phyloP scores from a whole-genome alignment of 495 filamentous ascomycete species.

The Talaromyces proteolyticus region DNA sequence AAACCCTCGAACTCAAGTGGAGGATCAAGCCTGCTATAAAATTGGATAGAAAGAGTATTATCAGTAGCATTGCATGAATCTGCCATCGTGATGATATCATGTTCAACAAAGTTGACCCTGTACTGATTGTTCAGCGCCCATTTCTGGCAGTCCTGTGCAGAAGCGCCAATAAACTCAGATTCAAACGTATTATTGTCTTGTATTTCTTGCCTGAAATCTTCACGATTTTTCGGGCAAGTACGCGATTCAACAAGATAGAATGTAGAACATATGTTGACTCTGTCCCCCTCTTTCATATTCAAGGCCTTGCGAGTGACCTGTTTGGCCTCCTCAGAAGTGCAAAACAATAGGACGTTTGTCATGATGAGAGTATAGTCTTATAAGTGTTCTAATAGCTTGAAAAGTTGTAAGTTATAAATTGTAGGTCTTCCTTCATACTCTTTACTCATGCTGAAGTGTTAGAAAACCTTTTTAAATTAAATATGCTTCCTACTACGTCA shows the following conservation, averaged over 20 bases:
- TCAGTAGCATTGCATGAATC: constrained; percentile 10
- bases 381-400: too few relatives aligned
- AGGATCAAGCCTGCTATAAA: neutral
- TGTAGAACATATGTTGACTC: neutral
- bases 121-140: constrained; percentile 10
- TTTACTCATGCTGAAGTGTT: too few relatives aligned
- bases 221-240: neutral
- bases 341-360: constrained; percentile 2
- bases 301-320: neutral
- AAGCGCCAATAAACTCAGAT: constrained; percentile 10
- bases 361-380: neutral
- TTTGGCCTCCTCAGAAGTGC: constrained; percentile 1
- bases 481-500: too few relatives aligned
- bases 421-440: too few relatives aligned
- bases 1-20: constrained; percentile 7
- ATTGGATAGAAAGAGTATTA: constrained; percentile 8
- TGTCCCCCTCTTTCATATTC: neutral
- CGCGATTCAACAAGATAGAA: constrained; percentile 4
- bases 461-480: too few relatives aligned
- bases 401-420: too few relatives aligned
- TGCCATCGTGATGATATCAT: constrained; percentile 7
- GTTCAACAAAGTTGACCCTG: constrained; percentile 9
- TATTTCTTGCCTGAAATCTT: neutral
- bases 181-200: constrained; percentile 9
- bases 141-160: constrained; percentile 8